These are phyloP conservation scores for Prunus armeniaca DNA, from an alignment of 306 rosid genomes.

Conservation along the genomic window DNA sequence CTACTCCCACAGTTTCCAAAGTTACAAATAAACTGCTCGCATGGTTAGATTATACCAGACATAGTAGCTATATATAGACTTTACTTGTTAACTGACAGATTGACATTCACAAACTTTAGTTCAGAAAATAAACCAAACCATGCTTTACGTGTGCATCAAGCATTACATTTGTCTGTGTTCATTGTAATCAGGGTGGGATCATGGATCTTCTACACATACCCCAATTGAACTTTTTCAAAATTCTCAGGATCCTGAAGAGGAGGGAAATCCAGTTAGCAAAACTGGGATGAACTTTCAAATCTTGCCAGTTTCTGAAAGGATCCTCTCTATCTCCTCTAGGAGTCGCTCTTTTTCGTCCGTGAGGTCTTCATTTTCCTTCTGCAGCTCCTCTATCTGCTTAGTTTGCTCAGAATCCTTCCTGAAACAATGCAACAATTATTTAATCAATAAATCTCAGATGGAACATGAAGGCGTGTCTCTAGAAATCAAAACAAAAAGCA, in stretches of 20 bases:
- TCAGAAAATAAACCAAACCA: neutral
- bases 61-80: too few relatives aligned
- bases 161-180: neutral
- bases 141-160: neutral
- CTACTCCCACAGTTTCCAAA: too few relatives aligned
- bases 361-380: constrained; percentile 82
- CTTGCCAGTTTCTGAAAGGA: constrained; percentile 55
- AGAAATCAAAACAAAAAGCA: neutral
- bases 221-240: neutral
- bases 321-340: constrained; percentile 79
- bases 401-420: constrained; percentile 99
- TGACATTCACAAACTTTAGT: neutral
- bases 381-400: constrained; percentile 91
- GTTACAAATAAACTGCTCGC: too few relatives aligned
- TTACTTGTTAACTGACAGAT: neutral
- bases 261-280: neutral
- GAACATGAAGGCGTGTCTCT: neutral
- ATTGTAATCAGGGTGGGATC: neutral
- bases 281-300: constrained; percentile 22
- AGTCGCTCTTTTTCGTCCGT: constrained; percentile 79
- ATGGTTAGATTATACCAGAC: neutral
- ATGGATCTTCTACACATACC: neutral
- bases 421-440: constrained; percentile 17
- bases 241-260: neutral
- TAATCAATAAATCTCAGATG: neutral